Base-by-base conservation (phyloP, 2,329 filamentous ascomycete genomes). In the Aureobasidium subglaciale region DNA sequence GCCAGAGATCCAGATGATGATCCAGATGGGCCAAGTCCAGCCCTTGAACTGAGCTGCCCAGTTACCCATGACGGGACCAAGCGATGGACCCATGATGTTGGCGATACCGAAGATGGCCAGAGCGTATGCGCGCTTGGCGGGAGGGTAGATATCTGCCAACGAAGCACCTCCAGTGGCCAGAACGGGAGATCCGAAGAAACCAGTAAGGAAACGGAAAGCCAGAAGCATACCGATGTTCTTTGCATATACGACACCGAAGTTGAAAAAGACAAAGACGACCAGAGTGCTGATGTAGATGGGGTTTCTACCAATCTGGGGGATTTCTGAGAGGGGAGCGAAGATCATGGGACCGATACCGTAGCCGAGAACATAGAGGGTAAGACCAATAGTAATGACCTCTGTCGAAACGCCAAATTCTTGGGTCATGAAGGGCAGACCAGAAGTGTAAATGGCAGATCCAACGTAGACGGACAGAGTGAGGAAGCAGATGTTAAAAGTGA, bases 161-260 rank as follows among this genome's bases (percentile, higher is more conserved):
- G 71, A 71, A 5, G 75, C 75, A 38, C 69, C 75, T 2, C 74
- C 74, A 1, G 73, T 77, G 0, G 75, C 75, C 0, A 77, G 68
- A 0, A 68, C 68, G 0, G 75, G 74, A 0, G 67, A 70, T 1
- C 77, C 76, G 59, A 78, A 71, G 61, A 80, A 77, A 0, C 78
- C 78, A 0, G 74, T 75, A 0, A 81, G 58, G 61, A 80, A 80
- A 6, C 78, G 73, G 37, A 81, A 74, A 2, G 71, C 75, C 0
- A 82, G 65, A 0, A 83, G 34, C 67, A 78, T 78, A 5, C 73
- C 75, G 43, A 81, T 74, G 59, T 80, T 80, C 34, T 67, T 68
- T 18, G 54, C 54, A 15, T 56, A 56, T 2, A 56, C 35, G 13
- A 56, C 0, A 75, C 73, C n/a, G 76, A 68, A 2, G 74, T 78